Base-by-base conservation (phyloP, 352 stramenopile genomes). In the Elongisporangium undulatum region DNA sequence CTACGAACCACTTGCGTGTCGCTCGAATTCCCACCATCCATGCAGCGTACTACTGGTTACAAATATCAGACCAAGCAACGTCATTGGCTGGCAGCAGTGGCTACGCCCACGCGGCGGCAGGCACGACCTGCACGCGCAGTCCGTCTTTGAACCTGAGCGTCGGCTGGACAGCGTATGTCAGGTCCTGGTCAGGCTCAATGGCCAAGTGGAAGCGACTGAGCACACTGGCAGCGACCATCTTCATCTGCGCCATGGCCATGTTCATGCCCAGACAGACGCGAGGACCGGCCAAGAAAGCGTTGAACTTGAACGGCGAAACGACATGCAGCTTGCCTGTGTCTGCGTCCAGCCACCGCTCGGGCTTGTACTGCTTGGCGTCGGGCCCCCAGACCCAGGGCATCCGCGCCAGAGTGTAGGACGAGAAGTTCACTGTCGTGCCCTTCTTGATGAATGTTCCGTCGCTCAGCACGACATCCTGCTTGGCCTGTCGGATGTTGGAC, bases 201-300 rank as follows among this genome's bases (percentile, higher is more conserved):
- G 22, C 7, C 21, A 85, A 74, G 15, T 64, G 39, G 38, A 79
- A 86, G 41, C 63, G 56, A 7, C 50, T 48, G 4, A 59, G 53
- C 22, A 89, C 12, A 15, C 56, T 67, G 6, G 60, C 61, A 1
- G 75, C n/a, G 39, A 73, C 55, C 16, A 77, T 64, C 59, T 87
- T 84, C 20, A 84, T 70, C 55, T 88, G 64, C 24, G 85, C 51
- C 55, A 85, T 55, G 13, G 77, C 78, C 19, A 88, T 34, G 21
- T 61, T 51, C 24, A 61, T 75, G 19, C 78, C 77, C 3, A 86
- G 55, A 49, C 78, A 88, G n/a, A 61, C 20, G 5, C 75, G 61
- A 19, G 66, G 68, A 1, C 78, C 75, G 0, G 66, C 75, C 55
- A 79, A 64, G 59, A 89, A 89, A 2, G 65, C 56, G 12, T 64